Percentiles rank a stretch among this genome's conserved stretches.
These are phyloP conservation scores for Phaeosphaeria sp. DNA, from an alignment of 2,329 filamentous ascomycete species.

Conservation along the genomic window DNA sequence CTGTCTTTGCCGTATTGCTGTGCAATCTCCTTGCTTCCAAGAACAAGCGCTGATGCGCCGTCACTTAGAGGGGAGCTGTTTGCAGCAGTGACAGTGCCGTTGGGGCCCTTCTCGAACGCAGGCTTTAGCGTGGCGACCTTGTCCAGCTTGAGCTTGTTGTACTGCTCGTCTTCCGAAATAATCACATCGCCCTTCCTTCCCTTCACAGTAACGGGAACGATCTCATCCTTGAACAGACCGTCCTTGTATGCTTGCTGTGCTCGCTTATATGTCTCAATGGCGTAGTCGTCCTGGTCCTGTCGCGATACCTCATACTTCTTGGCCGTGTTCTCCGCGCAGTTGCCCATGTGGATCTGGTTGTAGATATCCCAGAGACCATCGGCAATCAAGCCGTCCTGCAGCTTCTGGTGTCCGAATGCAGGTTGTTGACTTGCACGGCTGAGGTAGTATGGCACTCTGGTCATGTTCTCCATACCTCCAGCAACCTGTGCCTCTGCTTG, in stretches of 20 bases:
- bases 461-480: conserved; percentile 99
- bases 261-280: conserved; percentile 86
- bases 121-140: conserved; percentile 88
- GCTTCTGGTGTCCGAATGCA: conserved; percentile 82
- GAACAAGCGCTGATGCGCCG: conserved; percentile 86
- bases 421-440: conserved; percentile 82
- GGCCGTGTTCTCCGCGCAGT: conserved; percentile 92
- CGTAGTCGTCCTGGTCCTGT: conserved; percentile 89
- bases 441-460: conserved; percentile 88
- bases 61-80: conserved; percentile 96
- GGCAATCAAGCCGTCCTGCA: conserved; percentile 92
- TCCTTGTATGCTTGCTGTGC: conserved; percentile 89
- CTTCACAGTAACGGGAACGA: conserved; percentile 85
- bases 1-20: conserved; percentile 79
- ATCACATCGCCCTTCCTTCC: conserved; percentile 79
- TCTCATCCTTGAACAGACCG: conserved; percentile 85
- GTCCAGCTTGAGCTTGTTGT: conserved; percentile 82
- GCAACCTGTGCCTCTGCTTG: conserved; percentile 87
- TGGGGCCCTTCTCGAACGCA: conserved; percentile 87
- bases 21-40: conserved; percentile 81
- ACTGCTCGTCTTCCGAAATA: conserved; percentile 86
- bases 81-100: conserved; percentile 91
- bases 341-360: conserved; percentile 97
- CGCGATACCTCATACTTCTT: conserved; percentile 84
- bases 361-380: conserved; percentile 97